Base-by-base conservation (phyloP, 1,284 basidiomycete species). In the Tremellales sp. region DNA sequence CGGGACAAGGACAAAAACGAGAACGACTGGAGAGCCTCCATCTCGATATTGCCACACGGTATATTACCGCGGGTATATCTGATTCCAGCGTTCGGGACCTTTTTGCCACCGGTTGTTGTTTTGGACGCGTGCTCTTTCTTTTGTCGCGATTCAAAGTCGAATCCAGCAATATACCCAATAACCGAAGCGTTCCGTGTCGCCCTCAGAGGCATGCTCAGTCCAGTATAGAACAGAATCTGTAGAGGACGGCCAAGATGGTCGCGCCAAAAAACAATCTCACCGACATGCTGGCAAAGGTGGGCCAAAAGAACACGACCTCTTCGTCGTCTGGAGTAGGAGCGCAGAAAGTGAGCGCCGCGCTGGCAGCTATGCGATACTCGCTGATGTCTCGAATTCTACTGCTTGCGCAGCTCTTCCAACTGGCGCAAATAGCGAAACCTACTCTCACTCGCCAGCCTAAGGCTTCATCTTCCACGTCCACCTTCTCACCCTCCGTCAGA, bases 251-350 rank as follows among this genome's bases (percentile, higher is more conserved):
- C 21, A 39, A 25, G 34, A 47, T 48, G 46, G 29, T 28, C 18
- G 45, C 36, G 3, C 52, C 52, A n/a, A 26, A 33, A 18, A 54
- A 43, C 4, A 51, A 54, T 40, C 45, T 54, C 3, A 18, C 25
- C 21, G 52, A 50, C 21, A 45, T 54, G 41, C 40, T 54, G 4
- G 48, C 48, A 19, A 47, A 33, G 32, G 18, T 54, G 33, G 36
- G 47, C 22, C n/a, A 8, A 14, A 31, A 6, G 13, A n/a, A 7
- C 12, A 13, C 24, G 22, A 40, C n/a, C 25, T n/a, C 21, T 27
- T 16, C 25, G 34, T 8, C 34, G 25, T 4, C 14, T n/a, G n/a
- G n/a, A n/a, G 39, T 28, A 24, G 24, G 21, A 16, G 7, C 26
- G 14, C 29, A 22, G 37, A 40, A n/a, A 28, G 25, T 12, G 34